These are phyloP conservation scores for Ampelocalamus luodianensis DNA, from an alignment of 176 grass and related monocot species.

Conservation along the genomic window DNA sequence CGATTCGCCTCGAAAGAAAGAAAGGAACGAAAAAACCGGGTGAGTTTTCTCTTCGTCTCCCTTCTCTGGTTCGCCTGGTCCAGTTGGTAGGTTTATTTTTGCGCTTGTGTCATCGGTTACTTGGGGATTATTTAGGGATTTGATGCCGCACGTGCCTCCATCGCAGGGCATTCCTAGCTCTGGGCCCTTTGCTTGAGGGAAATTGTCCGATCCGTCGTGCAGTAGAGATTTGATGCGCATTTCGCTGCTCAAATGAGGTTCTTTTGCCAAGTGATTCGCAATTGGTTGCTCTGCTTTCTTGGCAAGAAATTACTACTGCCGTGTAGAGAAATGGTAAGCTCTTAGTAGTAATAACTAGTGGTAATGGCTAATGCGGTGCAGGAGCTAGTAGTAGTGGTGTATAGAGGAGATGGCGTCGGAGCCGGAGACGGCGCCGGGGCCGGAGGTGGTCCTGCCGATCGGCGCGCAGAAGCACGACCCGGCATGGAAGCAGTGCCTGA, in stretches of 20 bases:
- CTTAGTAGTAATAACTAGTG: not conserved
- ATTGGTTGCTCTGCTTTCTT: not conserved
- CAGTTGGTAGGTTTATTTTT: not conserved
- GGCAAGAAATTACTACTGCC: not conserved
- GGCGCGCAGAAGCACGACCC: conserved; percentile 92
- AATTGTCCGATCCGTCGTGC: not conserved
- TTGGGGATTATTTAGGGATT: conserved; percentile 13
- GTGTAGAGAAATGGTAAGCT: not conserved
- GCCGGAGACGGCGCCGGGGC: conserved; percentile 32
- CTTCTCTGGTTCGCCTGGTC: not conserved
- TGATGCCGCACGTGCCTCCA: not conserved
- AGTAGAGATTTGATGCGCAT: not conserved
- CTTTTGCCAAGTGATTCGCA: not conserved
- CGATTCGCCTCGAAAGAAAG: conserved; percentile 1
- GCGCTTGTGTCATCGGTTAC: not conserved
- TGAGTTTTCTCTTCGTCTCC: conserved; percentile 25
- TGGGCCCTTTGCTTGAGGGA: not conserved
- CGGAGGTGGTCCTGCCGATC: conserved; percentile 67
- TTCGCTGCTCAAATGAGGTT: not conserved
- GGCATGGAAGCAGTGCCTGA: conserved; percentile 88
- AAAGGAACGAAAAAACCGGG: conserved; percentile 36
- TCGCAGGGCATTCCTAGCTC: not conserved
- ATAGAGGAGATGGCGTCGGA: conserved; percentile 14
- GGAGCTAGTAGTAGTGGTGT: not conserved
- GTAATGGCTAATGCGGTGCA: not conserved